These are phyloP conservation scores for Prunus mira DNA, from an alignment of 306 rosid genomes.

Conservation along the genomic window DNA sequence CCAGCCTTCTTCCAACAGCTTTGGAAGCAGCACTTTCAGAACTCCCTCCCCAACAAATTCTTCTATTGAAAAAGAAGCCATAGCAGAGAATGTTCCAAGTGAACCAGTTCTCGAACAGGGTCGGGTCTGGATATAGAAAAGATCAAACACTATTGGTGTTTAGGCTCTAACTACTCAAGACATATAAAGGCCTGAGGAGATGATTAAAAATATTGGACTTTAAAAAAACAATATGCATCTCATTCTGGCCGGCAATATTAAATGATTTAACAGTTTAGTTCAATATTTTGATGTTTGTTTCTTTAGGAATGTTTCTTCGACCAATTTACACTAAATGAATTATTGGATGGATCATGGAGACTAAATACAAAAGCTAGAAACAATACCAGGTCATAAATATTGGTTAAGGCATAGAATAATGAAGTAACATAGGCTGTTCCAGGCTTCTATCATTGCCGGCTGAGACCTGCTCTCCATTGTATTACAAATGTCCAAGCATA, in stretches of 20 bases:
- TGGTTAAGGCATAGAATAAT: background rate
- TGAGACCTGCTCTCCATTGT: conserved; percentile 25
- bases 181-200: conserved; percentile 7
- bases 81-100: conserved; percentile 21
- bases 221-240: background rate
- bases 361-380: conserved; percentile 2
- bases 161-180: conserved; percentile 1
- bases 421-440: background rate
- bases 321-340: no score
- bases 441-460: conserved; percentile 41
- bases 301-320: background rate
- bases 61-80: conserved; percentile 85
- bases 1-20: conserved; percentile 84
- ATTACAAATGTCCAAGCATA: background rate
- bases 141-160: conserved; percentile 10
- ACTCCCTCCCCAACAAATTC: conserved; percentile 77
- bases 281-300: background rate
- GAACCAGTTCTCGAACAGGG: conserved; percentile 1
- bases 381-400: conserved; percentile 1
- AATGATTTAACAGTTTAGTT: conserved; percentile 12
- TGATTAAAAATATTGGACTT: conserved; percentile 8
- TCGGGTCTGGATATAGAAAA: conserved; percentile 3
- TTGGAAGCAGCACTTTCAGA: conserved; percentile 62
- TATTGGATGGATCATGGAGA: background rate
- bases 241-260: conserved; percentile 12